Evolutionary conservation across 2,329 filamentous ascomycete genomes (phyloP).

Genomic region (Exophiala oligosperma): DNA sequence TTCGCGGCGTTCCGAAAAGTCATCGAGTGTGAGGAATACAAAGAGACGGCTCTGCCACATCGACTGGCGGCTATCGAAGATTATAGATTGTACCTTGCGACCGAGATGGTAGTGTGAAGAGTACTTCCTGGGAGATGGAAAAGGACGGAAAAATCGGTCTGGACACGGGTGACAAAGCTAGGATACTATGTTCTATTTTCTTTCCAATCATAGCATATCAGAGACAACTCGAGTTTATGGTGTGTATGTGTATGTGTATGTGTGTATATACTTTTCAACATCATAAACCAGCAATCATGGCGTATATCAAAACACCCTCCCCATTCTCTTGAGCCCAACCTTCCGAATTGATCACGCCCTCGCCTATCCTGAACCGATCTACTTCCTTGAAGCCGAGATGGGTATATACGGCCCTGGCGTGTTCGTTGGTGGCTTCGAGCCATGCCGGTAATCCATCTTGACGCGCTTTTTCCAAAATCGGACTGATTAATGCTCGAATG

Average conservation of each 20-base stretch:
- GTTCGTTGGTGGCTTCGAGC: constrained; percentile 24
- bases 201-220: no score
- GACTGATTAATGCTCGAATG: constrained; percentile 21
- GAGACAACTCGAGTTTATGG: no score
- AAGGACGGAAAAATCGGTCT: no score
- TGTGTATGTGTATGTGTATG: no score
- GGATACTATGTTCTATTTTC: no score
- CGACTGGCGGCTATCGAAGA: background rate
- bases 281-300: constrained; percentile 15
- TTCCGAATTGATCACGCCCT: constrained; percentile 18
- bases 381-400: constrained; percentile 24
- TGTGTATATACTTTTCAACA: no score
- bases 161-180: no score
- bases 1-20: background rate
- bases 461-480: constrained; percentile 19
- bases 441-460: constrained; percentile 23
- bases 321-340: constrained; percentile 12
- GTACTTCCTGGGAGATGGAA: background rate
- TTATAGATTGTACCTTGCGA: background rate
- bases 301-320: constrained; percentile 15
- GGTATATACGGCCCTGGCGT: constrained; percentile 25
- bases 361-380: constrained; percentile 17
- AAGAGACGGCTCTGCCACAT: background rate
- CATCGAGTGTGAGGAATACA: background rate
- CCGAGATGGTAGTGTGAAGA: background rate